These are phyloP conservation scores for Aspergillus heteromorphus DNA, from an alignment of 495 filamentous ascomycete genomes.

Conservation along the genomic window DNA sequence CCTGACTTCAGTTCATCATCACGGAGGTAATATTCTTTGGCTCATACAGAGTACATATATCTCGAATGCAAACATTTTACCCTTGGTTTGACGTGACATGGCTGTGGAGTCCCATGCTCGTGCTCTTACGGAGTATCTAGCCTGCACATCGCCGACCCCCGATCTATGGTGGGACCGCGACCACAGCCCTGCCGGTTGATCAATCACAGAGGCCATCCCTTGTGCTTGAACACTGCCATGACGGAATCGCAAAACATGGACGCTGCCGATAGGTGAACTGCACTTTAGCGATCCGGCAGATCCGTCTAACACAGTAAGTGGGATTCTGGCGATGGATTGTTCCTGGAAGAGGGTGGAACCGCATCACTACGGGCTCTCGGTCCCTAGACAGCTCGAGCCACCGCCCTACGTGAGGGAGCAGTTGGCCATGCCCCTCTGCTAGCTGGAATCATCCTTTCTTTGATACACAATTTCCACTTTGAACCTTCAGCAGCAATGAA, in stretches of 20 bases:
- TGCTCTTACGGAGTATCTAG: too few species aligned
- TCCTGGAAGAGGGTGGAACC: neutral
- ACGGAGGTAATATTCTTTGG: too few species aligned
- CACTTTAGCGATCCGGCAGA: neutral
- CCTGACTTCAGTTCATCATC: too few species aligned
- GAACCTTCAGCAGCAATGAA: neutral
- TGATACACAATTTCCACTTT: neutral
- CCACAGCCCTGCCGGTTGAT: neutral
- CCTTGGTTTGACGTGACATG: neutral
- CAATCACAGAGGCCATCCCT: neutral
- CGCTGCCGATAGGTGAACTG: neutral
- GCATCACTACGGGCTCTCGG: neutral
- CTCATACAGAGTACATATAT: too few species aligned
- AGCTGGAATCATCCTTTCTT: neutral
- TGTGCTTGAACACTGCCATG: neutral
- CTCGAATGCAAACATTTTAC: too few species aligned
- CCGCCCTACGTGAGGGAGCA: neutral
- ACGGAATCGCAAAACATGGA: neutral
- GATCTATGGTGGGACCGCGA: neutral
- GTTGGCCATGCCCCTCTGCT: neutral
- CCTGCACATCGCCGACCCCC: neutral
- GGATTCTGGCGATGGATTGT: too few species aligned
- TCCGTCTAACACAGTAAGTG: too few species aligned
- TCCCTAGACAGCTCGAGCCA: neutral
- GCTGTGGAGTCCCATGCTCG: too few species aligned